Evolutionary conservation across 441 rosid genomes (phyloP), one percentile per base, ranked within the genome.

Genomic region (Theobroma grandiflorum): DNA sequence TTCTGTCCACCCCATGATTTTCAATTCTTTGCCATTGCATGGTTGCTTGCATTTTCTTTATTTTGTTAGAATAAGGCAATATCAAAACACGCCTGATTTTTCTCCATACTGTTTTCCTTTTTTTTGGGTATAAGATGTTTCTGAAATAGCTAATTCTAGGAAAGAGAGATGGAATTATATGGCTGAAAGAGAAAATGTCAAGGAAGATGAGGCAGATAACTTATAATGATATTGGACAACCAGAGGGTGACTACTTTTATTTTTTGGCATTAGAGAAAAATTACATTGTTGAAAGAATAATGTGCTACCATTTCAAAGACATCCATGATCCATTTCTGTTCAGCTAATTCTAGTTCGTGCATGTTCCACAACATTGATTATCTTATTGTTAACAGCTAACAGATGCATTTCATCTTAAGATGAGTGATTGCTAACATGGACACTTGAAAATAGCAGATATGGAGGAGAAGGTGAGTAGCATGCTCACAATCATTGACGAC

Each of bases 401-500:
- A 55, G n/a, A 4, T 18, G 59, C 59, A 55, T 18, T 55, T 55
- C 58, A 55, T 18, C 6, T 55, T 55, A n/a, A 9, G 12, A 52
- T 15, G n/a, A 58, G 12, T 3, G 12, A 73, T 72, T 40, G 63
- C 26, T 61, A 35, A 63, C 3, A n/a, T 61, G 20, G 47, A 49
- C 22, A 49, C 66, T 55, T 78, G 38, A 26, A 73, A 57, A 55
- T 80, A 55, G 69, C 91, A 94, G 99, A 95, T 84, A 92, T 94
- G 97, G 97, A 96, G 84, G 93, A 92, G 49, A 94, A 89, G 80
- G 94, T 94, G 2, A 68, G 73, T 0, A 72, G 63, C 75, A 93
- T 93, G 84, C 83, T 96, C 53, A 84, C 83, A 82, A 92, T 96
- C 80, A 90, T 94, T n/a, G 95, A 94, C 58, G 91, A 92, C 43